Conservation (phyloP, 2,329 filamentous ascomycete genomes). For the Zopfia rhizophila region DNA sequence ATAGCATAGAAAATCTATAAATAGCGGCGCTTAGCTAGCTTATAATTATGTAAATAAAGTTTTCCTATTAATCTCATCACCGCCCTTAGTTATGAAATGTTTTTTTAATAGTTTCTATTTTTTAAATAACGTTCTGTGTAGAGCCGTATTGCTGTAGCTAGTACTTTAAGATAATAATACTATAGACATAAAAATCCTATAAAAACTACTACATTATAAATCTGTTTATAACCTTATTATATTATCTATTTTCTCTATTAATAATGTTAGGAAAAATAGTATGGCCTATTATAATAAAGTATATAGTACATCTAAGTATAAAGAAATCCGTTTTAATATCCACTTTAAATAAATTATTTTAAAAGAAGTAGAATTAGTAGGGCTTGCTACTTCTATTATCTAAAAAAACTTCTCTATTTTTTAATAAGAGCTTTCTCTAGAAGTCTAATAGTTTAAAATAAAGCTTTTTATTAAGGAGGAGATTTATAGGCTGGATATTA, state of each 20-base stretch:
- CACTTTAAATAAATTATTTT: constrained; percentile 18
- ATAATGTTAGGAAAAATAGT: constrained; percentile 24
- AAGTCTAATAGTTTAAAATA: constrained; percentile 19
- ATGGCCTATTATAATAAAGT: constrained; percentile 24
- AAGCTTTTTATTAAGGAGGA: constrained; percentile 10
- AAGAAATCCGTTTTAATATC: constrained; percentile 30
- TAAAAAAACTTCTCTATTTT: constrained; percentile 6
- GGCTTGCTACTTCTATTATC: constrained; percentile 9
- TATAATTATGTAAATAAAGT: too few species aligned
- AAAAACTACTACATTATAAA: constrained; percentile 4
- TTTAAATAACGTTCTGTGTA: not conserved
- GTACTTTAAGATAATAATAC: not conserved
- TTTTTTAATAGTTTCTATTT: constrained; percentile 2
- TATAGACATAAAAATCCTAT: too few species aligned
- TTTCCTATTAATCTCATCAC: too few species aligned
- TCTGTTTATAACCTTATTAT: constrained; percentile 11
- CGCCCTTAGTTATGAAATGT: too few species aligned
- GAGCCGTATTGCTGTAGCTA: not conserved
- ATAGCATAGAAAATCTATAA: too few species aligned
- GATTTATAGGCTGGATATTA: constrained; percentile 11
- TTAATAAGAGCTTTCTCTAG: constrained; percentile 6
- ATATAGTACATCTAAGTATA: constrained; percentile 31
- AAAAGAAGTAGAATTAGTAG: constrained; percentile 21
- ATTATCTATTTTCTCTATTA: constrained; percentile 9
- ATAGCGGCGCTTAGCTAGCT: too few species aligned